Percentiles rank a stretch among this genome's conserved stretches.
phyloP scores from a whole-genome alignment of 2,329 filamentous ascomycete genomes.

The Pseudocercospora fuligena region DNA sequence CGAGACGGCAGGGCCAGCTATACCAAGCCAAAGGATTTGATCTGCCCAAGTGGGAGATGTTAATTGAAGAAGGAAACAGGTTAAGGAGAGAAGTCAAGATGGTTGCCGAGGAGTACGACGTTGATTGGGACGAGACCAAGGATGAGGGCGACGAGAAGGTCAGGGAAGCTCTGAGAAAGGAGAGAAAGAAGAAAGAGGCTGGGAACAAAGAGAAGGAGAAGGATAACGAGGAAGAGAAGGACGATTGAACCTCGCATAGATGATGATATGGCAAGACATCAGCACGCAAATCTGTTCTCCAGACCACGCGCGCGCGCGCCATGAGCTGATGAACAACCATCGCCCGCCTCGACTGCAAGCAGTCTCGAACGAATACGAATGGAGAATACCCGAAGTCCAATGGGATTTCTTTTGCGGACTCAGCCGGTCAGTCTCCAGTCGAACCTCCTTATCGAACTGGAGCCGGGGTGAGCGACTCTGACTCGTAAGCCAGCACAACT shows the following conservation, averaged over 20 bases:
- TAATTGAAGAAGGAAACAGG: constrained; percentile 79
- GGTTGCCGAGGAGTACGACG: constrained; percentile 84
- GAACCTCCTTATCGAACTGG: neutral
- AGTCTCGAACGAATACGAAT: neutral
- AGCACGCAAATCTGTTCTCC: neutral
- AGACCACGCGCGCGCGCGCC: neutral
- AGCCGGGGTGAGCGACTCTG: neutral
- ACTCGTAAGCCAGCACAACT: neutral
- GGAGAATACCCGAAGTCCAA: neutral
- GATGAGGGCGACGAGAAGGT: constrained; percentile 41
- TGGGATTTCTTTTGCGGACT: neutral
- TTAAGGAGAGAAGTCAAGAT: constrained; percentile 78
- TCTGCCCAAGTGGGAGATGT: constrained; percentile 72
- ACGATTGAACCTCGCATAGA: constrained; percentile 16
- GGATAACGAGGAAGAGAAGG: constrained; percentile 60
- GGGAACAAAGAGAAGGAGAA: constrained; percentile 30
- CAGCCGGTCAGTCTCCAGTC: neutral
- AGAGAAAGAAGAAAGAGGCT: constrained; percentile 35
- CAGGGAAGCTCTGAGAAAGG: constrained; percentile 61
- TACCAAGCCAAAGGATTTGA: constrained; percentile 80
- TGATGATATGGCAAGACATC: neutral
- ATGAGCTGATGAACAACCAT: neutral
- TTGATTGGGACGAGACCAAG: constrained; percentile 64
- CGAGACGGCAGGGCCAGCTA: constrained; percentile 73
- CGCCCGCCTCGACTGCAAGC: neutral